Evolutionary conservation across 208 protist species (phyloP).

Genomic region (Sergeia podlipaevii): DNA sequence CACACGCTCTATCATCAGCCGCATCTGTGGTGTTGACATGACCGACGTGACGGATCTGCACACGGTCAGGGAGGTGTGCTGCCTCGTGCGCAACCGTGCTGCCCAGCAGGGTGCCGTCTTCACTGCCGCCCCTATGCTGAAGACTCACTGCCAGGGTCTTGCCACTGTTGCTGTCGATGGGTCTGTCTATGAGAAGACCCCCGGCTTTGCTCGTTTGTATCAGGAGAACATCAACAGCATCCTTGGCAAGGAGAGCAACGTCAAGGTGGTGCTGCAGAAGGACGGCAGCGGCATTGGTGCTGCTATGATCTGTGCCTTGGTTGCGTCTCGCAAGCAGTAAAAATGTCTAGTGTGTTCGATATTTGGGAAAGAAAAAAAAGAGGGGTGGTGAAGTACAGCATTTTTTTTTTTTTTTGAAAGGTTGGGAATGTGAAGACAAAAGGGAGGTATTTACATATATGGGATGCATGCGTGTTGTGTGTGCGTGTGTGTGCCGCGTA

Average conservation of each 20-base stretch:
- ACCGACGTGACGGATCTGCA: constrained; percentile 33
- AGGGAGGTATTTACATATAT: too few species aligned
- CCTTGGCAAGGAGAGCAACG: constrained; percentile 51
- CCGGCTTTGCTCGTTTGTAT: constrained; percentile 78
- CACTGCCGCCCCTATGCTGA: constrained; percentile 66
- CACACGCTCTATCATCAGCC: constrained; percentile 45
- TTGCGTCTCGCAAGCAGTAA: constrained; percentile 24
- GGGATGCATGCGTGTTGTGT: too few species aligned
- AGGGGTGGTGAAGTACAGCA: too few species aligned
- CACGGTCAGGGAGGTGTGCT: constrained; percentile 59
- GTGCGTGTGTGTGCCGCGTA: too few species aligned
- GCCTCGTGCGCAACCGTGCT: constrained; percentile 67
- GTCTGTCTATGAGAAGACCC: constrained; percentile 87
- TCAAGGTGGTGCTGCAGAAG: constrained; percentile 61
- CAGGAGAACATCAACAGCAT: constrained; percentile 65
- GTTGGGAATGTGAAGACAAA: too few species aligned
- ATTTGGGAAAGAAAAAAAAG: too few species aligned
- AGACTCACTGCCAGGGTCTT: constrained; percentile 56
- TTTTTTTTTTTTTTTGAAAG: too few species aligned
- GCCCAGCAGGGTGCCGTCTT: constrained; percentile 74
- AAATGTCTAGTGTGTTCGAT: too few species aligned
- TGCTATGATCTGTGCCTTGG: constrained; percentile 83
- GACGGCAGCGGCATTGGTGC: constrained; percentile 89
- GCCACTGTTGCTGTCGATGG: constrained; percentile 80
- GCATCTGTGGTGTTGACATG: constrained; percentile 47